Evolutionary conservation across 371 early-diverging fungal species (phyloP).

Genomic region (Apophysomyces variabilis): DNA sequence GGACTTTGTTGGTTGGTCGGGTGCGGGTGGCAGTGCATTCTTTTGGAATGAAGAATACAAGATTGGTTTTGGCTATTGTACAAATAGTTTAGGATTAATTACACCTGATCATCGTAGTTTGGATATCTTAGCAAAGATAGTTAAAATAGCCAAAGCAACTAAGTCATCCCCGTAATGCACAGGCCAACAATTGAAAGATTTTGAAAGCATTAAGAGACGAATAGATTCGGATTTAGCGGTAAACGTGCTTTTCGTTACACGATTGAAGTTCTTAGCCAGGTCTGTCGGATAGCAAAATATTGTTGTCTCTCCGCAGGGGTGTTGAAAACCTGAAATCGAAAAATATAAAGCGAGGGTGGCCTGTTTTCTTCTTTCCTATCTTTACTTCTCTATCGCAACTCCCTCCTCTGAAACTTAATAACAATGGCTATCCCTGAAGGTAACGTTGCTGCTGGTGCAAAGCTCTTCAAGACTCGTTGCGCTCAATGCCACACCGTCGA

Average conservation of each 20-base stretch:
- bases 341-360: constrained; percentile 10
- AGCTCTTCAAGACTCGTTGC: constrained; percentile 99
- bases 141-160: constrained; percentile 7
- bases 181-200: neutral
- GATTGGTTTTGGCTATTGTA: constrained; percentile 61
- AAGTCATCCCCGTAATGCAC: neutral
- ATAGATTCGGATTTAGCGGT: no score
- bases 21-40: constrained; percentile 62
- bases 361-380: neutral
- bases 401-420: constrained; percentile 9
- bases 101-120: constrained; percentile 17
- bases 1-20: constrained; percentile 32
- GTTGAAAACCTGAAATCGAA: neutral
- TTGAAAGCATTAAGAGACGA: no score
- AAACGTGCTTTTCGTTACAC: constrained; percentile 1
- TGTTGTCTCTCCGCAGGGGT: constrained; percentile 11
- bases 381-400: constrained; percentile 10
- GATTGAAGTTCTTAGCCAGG: neutral
- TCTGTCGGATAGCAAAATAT: neutral
- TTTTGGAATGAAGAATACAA: constrained; percentile 59
- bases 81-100: constrained; percentile 27
- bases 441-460: constrained; percentile 77
- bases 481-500: constrained; percentile 98
- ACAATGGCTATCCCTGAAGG: constrained; percentile 30
- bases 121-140: constrained; percentile 3